Conservation (phyloP, 495 filamentous ascomycete species). For the Hyaloscypha finlandica region DNA sequence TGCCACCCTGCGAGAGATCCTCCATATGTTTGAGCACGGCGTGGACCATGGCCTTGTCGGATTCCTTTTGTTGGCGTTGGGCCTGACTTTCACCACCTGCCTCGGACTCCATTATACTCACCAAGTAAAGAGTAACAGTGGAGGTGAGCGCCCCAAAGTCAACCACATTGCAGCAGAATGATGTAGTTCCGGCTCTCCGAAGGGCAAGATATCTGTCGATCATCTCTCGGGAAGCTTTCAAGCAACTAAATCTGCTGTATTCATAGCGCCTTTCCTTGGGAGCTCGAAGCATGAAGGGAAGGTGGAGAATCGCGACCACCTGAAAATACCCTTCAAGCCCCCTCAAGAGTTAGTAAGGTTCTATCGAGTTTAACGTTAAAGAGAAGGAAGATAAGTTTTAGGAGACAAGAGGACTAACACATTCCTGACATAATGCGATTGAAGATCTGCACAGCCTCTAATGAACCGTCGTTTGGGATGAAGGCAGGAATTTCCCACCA, state of each 20-base stretch:
- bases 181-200: conserved; percentile 35
- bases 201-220: conserved; percentile 43
- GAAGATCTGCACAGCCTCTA: conserved; percentile 34
- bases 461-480: conserved; percentile 3
- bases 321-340: conserved; percentile 35
- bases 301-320: conserved; percentile 37
- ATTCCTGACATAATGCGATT: conserved; percentile 41
- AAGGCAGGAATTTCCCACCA: conserved; percentile 28
- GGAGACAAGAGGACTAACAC: conserved; percentile 26
- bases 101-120: conserved; percentile 33
- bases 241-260: conserved; percentile 49
- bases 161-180: conserved; percentile 44
- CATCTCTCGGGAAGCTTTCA: conserved; percentile 43
- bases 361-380: not conserved
- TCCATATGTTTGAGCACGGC: conserved; percentile 42
- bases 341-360: not conserved
- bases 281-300: conserved; percentile 49
- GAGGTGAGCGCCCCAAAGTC: conserved; percentile 50
- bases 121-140: conserved; percentile 46
- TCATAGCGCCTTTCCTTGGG: conserved; percentile 46
- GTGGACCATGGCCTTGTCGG: conserved; percentile 34
- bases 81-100: conserved; percentile 11
- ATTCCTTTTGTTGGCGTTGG: conserved; percentile 33
- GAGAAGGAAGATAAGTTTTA: not conserved
- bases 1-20: conserved; percentile 35